Conservation (phyloP, 441 rosid species). For the Omphalea diandra region DNA sequence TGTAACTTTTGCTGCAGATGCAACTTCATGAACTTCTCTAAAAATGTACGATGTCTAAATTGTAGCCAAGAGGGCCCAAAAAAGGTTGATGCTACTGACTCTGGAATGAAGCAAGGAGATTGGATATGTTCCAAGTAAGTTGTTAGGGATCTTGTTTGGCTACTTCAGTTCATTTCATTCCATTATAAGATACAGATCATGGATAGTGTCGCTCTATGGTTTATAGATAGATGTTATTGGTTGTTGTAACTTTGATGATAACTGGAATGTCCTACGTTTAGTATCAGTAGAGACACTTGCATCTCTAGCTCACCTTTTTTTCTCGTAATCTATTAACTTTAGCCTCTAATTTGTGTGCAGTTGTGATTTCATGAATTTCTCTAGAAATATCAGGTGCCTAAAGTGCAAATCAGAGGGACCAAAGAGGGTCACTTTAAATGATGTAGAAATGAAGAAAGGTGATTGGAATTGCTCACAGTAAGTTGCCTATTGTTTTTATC, state of each 20-base stretch:
- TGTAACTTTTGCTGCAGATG: conserved; percentile 52
- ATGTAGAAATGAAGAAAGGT: conserved; percentile 67
- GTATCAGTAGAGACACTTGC: no score
- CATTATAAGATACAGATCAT: no score
- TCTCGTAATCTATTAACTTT: background rate
- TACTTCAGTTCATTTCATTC: background rate
- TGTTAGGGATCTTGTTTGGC: background rate
- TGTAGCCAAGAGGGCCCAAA: conserved; percentile 65
- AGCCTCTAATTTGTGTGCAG: conserved; percentile 18
- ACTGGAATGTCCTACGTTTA: no score
- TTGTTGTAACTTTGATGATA: no score
- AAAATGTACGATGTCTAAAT: conserved; percentile 57
- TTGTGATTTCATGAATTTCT: conserved; percentile 61
- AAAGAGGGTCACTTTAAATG: conserved; percentile 31
- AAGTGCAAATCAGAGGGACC: conserved; percentile 75
- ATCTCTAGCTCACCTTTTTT: background rate
- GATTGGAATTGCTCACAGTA: conserved; percentile 82
- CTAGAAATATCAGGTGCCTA: conserved; percentile 59
- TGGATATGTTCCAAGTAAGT: conserved; percentile 82
- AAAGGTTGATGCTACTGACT: conserved; percentile 32
- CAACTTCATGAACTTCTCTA: conserved; percentile 59
- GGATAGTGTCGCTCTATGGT: no score
- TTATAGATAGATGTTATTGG: no score
- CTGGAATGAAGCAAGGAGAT: conserved; percentile 80
- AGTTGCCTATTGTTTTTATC: conserved; percentile 26